Base-by-base conservation (phyloP, 306 rosid genomes). In the Sicyos baderoa region DNA sequence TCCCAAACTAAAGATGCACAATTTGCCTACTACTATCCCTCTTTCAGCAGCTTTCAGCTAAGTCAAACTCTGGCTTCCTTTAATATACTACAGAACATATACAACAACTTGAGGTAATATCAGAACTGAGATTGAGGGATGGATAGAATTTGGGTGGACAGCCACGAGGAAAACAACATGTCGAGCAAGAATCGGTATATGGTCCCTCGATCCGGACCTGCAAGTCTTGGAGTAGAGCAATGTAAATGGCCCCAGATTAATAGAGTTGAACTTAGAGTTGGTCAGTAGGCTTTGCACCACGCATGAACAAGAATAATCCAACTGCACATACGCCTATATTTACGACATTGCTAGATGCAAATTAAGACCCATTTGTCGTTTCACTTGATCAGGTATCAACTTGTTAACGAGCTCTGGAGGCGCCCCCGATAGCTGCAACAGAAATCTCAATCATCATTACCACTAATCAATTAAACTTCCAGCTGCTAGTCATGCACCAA, bases 371-470 rank as follows among this genome's bases (percentile, higher is more conserved):
- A 84, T 82, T 73, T 92, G 95, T 62, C 96, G 86, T 86, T 92
- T 89, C 86, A 82, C 82, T 27, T 87, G 89, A 55, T 92, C 96
- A 12, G 98, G 98, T 79, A 92, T 83, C 83, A 92, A 85, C 91
- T 74, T 87, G 59, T 85, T 83, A 70, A 87, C 60, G 44, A 92
- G 95, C 78, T 92, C 98, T 11, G 93, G 87, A 51, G 98, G 86
- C 14, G 96, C 84, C 32, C 95, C 87, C 0, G 88, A 56, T 68
- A 87, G 68, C 98, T 92, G 96, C 73, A 78, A 44, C 29, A 68
- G 63, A 68, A 63, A 67, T 17, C 15, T n/a, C 13, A 18, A 35
- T 18, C 13, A 66, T 6, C 42, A 66, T 66, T 9, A 65, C 11
- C 6, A n/a, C 29, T 45, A 66, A 44, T 16, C 70, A 18, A 10